phyloP scores from a whole-genome alignment of 1,284 basidiomycete species.

The Tilletia horrida region DNA sequence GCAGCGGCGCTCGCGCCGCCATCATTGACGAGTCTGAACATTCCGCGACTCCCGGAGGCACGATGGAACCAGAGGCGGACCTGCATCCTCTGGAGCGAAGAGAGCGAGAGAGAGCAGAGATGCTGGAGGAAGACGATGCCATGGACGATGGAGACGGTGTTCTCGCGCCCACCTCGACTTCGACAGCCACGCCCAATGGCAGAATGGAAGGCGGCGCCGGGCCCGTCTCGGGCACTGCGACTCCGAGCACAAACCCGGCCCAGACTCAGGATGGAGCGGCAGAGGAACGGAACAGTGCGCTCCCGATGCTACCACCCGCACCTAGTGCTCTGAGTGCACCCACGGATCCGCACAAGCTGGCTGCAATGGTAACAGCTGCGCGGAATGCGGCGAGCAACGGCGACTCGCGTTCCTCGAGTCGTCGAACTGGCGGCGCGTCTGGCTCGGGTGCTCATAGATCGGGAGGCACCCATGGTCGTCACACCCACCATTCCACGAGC shows the following conservation, averaged over 20 bases:
- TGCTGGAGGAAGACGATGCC: constrained; percentile 1
- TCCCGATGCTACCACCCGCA: constrained; percentile 24
- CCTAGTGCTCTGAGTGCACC: constrained; percentile 36
- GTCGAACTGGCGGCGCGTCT: not conserved
- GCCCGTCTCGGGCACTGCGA: not conserved
- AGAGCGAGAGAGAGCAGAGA: constrained; percentile 4
- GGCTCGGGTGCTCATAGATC: not conserved
- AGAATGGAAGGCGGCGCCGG: not conserved
- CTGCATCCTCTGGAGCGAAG: not conserved
- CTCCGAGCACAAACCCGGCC: not conserved
- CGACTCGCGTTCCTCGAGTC: not conserved
- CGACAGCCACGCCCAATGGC: constrained; percentile 4
- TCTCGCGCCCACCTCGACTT: not conserved
- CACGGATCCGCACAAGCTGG: constrained; percentile 34
- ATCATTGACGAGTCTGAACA: constrained; percentile 16
- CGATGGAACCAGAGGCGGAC: not conserved
- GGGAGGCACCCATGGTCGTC: not conserved
- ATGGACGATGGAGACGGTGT: not conserved
- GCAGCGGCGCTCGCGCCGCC: not conserved
- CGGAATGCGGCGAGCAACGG: constrained; percentile 13
- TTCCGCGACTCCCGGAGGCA: not conserved
- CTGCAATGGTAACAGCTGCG: constrained; percentile 24
- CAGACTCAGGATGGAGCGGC: not conserved
- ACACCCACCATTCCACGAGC: not conserved
- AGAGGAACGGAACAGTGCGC: not conserved